phyloP scores from a whole-genome alignment of 2,329 filamentous ascomycete species.

The Diplodia scrobiculata region DNA sequence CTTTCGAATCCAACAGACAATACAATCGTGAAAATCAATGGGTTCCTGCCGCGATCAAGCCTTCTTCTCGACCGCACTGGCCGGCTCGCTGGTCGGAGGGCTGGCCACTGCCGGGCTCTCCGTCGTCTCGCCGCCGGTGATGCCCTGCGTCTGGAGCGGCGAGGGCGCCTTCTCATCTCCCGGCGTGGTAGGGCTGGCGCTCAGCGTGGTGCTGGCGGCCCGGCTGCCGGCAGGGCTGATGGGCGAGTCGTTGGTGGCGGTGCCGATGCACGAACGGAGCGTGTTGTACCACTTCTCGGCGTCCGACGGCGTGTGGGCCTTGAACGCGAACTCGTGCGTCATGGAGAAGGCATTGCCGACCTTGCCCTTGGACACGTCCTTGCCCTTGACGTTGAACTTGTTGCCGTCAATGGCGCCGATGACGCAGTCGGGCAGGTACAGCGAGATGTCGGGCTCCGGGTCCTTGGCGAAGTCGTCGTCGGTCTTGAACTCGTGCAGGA shows the following conservation, averaged over 20 bases:
- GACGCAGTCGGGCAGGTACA: slow-evolving; percentile 88
- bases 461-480: slow-evolving; percentile 74
- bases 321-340: slow-evolving; percentile 79
- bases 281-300: slow-evolving; percentile 83
- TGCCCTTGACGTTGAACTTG: slow-evolving; percentile 95
- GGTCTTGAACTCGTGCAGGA: slow-evolving; percentile 94
- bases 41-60: slow-evolving; percentile 24
- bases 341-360: slow-evolving; percentile 80
- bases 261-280: slow-evolving; percentile 64
- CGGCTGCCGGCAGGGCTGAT: slow-evolving; percentile 40
- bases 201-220: slow-evolving; percentile 38
- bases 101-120: slow-evolving; percentile 23
- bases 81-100: slow-evolving; percentile 27
- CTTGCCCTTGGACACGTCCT: slow-evolving; percentile 77
- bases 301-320: slow-evolving; percentile 77
- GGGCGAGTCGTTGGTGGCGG: slow-evolving; percentile 48
- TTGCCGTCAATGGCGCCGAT: slow-evolving; percentile 71
- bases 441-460: slow-evolving; percentile 79
- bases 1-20: slow-evolving; percentile 6
- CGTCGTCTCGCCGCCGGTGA: slow-evolving; percentile 35
- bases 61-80: slow-evolving; percentile 38
- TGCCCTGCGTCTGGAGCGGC: slow-evolving; percentile 41
- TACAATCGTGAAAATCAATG: not conserved
- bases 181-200: slow-evolving; percentile 26
- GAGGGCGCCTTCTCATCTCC: slow-evolving; percentile 31